Percentiles rank a stretch among this genome's conserved stretches.
phyloP scores from a whole-genome alignment of 495 filamentous ascomycete genomes.

The Xylaria venustula region DNA sequence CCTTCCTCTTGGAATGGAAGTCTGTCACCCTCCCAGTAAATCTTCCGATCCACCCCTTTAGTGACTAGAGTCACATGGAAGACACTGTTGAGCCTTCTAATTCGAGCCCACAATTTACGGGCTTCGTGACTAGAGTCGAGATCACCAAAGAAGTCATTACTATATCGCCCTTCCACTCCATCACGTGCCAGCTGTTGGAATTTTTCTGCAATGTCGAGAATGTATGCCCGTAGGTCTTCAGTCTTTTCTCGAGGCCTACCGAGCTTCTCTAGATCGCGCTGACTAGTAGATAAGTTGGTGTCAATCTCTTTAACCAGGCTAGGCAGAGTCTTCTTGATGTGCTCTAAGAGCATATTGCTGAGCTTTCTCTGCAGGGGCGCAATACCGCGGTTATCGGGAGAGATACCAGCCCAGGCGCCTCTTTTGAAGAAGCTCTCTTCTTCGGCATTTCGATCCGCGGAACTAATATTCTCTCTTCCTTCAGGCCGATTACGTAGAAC shows the following conservation, averaged over 20 bases:
- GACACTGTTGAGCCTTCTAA: slow-evolving; percentile 22
- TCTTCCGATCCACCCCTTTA: slow-evolving; percentile 20
- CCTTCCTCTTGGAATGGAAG: neutral
- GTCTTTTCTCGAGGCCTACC: slow-evolving; percentile 16
- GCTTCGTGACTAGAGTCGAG: neutral
- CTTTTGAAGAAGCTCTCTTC: slow-evolving; percentile 41
- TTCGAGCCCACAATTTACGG: slow-evolving; percentile 23
- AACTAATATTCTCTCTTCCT: slow-evolving; percentile 28
- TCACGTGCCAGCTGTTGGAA: slow-evolving; percentile 24
- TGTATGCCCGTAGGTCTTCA: slow-evolving; percentile 20
- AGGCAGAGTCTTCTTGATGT: slow-evolving; percentile 32
- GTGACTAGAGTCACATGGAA: slow-evolving; percentile 18
- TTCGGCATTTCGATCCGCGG: slow-evolving; percentile 33
- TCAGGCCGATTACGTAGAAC: slow-evolving; percentile 56
- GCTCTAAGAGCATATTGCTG: slow-evolving; percentile 27
- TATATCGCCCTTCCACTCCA: slow-evolving; percentile 25
- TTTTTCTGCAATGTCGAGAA: slow-evolving; percentile 17
- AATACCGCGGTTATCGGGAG: slow-evolving; percentile 17
- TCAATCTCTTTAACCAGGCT: slow-evolving; percentile 32
- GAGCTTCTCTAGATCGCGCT: slow-evolving; percentile 13
- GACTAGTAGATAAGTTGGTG: slow-evolving; percentile 15
- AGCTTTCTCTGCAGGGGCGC: slow-evolving; percentile 30
- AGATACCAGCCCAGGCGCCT: slow-evolving; percentile 44
- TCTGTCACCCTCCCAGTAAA: slow-evolving; percentile 13
- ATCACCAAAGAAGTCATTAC: slow-evolving; percentile 23